phyloP scores from a whole-genome alignment of 2,329 filamentous ascomycete genomes.

The Tolypocladium ophioglossoides region DNA sequence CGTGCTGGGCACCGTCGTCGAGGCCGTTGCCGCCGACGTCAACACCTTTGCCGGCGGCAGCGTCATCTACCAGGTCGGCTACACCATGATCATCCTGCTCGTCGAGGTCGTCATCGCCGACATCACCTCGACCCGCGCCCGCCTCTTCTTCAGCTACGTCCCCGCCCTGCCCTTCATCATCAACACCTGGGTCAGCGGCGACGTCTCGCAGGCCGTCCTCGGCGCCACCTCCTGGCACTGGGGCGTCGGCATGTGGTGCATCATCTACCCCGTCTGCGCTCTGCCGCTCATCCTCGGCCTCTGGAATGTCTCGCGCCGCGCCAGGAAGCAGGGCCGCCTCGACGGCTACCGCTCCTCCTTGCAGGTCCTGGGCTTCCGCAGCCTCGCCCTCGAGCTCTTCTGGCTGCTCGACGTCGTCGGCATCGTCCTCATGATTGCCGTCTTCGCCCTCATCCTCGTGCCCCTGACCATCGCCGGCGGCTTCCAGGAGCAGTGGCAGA shows the following conservation, averaged over 20 bases:
- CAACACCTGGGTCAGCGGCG: constrained; percentile 54
- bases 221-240: constrained; percentile 43
- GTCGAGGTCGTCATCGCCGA: constrained; percentile 52
- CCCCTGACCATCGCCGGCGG: constrained; percentile 46
- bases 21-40: constrained; percentile 36
- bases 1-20: constrained; percentile 39
- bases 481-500: constrained; percentile 34
- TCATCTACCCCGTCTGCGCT: constrained; percentile 47
- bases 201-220: constrained; percentile 42
- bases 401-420: constrained; percentile 35
- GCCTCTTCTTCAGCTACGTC: constrained; percentile 51
- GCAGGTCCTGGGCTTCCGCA: constrained; percentile 1
- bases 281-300: constrained; percentile 42
- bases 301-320: constrained; percentile 16
- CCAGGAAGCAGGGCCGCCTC: background rate
- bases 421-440: constrained; percentile 31
- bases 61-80: constrained; percentile 48
- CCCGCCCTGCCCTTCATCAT: constrained; percentile 47
- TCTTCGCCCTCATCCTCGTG: constrained; percentile 36
- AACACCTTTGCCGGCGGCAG: constrained; percentile 41
- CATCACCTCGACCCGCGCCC: constrained; percentile 46
- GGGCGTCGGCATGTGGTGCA: constrained; percentile 54
- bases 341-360: constrained; percentile 24
- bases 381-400: constrained; percentile 2
- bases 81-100: constrained; percentile 44